Base-by-base conservation (phyloP, 2,329 filamentous ascomycete genomes). In the Fusarium nelsonii region DNA sequence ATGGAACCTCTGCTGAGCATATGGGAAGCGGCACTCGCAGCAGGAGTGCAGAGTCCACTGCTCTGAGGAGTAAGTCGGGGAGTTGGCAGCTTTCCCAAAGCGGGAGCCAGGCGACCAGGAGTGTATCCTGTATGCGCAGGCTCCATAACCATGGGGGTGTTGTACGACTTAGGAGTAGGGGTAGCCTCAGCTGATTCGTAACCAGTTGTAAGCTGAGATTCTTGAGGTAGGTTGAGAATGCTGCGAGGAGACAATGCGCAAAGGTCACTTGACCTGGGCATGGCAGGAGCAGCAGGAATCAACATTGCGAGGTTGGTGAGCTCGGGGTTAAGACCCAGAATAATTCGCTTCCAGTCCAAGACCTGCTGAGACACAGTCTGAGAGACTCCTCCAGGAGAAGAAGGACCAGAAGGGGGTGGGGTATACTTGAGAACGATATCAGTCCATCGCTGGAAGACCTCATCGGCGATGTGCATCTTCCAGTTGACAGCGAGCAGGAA, bases 381-480 rank as follows among this genome's bases (percentile, higher is more conserved):
- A n/a, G 79, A 79, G 16, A 78, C 72, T 20, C 80, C 80, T 41
- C 85, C 86, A 4, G 87, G 83, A 9, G 87, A 85, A 8, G 87
- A 83, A 15, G 87, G 86, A 48, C 86, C 61, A 18, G 61, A 84
- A 1, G 85, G 84, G 12, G 93, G 92, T 28, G 93, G 92, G 15
- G 92, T 94, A 75, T 94, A 92, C 80, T 92, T 92, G 70, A 97
- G 83, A 54, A 98, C 92, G 68, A 97, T 91, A 68, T 97, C 93
- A 44, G 93, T 95, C 96, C 96, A 99, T 69, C 92, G 90, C 78
- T 96, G 91, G 81, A 97, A 98, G 11, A 92, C 87, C 4, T 91
- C 87, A 71, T 97, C 94, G 1, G 93, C 91, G 68, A 99, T 95
- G 79, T 99, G 96, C 32, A 99, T 88, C 75, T 94, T 93, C 94